These are phyloP conservation scores for Blattamonas nauphoetae DNA, from an alignment of 78 protist genomes.

Conservation along the genomic window DNA sequence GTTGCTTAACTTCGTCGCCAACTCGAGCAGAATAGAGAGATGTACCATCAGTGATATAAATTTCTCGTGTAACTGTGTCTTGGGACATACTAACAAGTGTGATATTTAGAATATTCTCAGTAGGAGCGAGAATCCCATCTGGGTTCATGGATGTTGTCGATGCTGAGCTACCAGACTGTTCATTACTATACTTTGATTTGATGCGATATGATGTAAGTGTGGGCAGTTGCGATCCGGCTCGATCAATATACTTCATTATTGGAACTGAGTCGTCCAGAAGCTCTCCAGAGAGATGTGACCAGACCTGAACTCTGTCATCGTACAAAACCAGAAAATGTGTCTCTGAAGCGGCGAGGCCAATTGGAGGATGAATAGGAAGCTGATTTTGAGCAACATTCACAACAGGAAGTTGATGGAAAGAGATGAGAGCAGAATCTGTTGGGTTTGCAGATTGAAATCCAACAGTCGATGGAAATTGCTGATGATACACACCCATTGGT, in stretches of 20 bases:
- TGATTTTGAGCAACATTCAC: too few species aligned
- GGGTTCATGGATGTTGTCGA: not conserved
- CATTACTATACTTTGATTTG: too few species aligned
- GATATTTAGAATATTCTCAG: too few species aligned
- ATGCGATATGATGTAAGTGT: not conserved
- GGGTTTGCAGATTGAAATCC: too few species aligned
- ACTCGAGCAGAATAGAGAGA: not conserved
- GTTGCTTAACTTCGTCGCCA: not conserved
- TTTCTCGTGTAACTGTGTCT: not conserved
- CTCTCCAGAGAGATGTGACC: not conserved
- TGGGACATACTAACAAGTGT: not conserved
- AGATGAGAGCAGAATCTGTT: too few species aligned
- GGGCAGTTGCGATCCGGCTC: not conserved
- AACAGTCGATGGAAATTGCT: too few species aligned
- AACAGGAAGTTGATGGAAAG: too few species aligned
- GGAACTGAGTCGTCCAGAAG: not conserved
- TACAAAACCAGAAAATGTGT: not conserved
- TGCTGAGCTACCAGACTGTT: not conserved
- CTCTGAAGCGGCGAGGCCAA: constrained; percentile 8
- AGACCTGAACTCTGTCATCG: constrained; percentile 3
- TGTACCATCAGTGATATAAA: not conserved
- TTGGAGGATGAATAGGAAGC: too few species aligned
- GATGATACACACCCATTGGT: not conserved
- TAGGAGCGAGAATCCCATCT: not conserved
- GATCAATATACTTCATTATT: not conserved